phyloP scores from a whole-genome alignment of 2,329 filamentous ascomycete species.

The Diplodia sapinea region DNA sequence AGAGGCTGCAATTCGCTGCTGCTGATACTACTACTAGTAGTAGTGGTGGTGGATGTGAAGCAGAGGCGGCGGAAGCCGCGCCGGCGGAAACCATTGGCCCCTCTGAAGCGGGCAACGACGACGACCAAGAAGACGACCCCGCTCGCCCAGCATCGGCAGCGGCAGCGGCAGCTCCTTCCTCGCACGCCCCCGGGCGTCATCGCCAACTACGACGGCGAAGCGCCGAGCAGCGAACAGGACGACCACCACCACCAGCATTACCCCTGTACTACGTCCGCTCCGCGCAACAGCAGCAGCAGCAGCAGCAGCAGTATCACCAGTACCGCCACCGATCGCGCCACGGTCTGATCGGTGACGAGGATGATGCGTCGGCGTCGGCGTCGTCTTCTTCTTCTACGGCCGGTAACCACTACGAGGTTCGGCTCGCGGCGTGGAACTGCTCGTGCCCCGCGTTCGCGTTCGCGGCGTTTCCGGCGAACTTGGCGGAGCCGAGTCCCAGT shows the following conservation, averaged over 20 bases:
- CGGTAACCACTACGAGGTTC: constrained; percentile 67
- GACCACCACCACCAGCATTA: constrained; percentile 1
- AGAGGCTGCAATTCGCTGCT: background rate
- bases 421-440: constrained; percentile 81
- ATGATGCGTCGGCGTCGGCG: background rate
- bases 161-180: no score
- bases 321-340: constrained; percentile 38
- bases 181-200: background rate
- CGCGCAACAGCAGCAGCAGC: constrained; percentile 46
- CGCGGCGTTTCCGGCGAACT: constrained; percentile 62
- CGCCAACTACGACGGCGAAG: no score
- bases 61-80: background rate
- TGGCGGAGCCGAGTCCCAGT: constrained; percentile 10
- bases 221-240: background rate
- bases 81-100: background rate
- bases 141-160: background rate
- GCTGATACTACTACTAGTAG: no score
- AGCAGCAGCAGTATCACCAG: constrained; percentile 50
- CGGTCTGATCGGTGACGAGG: constrained; percentile 33
- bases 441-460: constrained; percentile 85
- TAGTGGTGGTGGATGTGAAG: background rate
- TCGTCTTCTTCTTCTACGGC: background rate
- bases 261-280: constrained; percentile 70
- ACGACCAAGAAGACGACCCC: background rate
- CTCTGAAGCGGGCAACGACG: background rate